These are phyloP conservation scores for Eremomyces bilateralis DNA, from an alignment of 495 filamentous ascomycete species.

Conservation along the genomic window DNA sequence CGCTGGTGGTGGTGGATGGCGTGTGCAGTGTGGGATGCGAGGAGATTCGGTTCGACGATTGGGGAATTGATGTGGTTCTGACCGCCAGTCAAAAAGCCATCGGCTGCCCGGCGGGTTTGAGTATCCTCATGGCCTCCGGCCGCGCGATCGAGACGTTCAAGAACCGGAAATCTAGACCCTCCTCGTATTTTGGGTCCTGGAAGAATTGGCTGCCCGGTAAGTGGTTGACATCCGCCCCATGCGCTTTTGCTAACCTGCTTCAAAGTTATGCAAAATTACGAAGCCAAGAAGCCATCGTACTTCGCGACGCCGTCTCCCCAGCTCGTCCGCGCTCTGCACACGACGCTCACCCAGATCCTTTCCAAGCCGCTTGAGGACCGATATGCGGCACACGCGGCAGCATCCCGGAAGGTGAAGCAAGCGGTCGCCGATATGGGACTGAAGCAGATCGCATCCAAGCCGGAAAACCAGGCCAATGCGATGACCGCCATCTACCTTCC, in stretches of 20 bases:
- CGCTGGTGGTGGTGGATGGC: conserved; percentile 78
- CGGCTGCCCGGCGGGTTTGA: conserved; percentile 79
- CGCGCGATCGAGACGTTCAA: conserved; percentile 70
- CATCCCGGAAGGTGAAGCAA: conserved; percentile 65
- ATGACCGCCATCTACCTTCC: conserved; percentile 97
- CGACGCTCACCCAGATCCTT: conserved; percentile 72
- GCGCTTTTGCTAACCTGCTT: conserved; percentile 4
- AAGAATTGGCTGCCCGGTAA: conserved; percentile 88
- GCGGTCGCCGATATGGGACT: conserved; percentile 58
- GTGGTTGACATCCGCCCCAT: conserved; percentile 4
- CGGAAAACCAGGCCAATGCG: conserved; percentile 79
- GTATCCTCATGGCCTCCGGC: conserved; percentile 78
- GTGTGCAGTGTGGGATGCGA: conserved; percentile 94
- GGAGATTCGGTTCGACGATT: conserved; percentile 86
- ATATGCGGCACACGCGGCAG: conserved; percentile 54
- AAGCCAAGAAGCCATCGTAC: conserved; percentile 89
- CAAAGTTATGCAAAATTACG: conserved; percentile 90
- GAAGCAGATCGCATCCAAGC: conserved; percentile 61
- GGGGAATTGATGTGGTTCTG: conserved; percentile 79
- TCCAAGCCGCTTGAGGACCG: conserved; percentile 52
- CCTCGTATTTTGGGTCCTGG: conserved; percentile 82
- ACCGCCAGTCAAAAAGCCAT: conserved; percentile 95
- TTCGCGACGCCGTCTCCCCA: conserved; percentile 94
- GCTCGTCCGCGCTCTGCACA: conserved; percentile 84
- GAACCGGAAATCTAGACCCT: conserved; percentile 52